These are phyloP conservation scores for Apodospora peruviana DNA, from an alignment of 495 filamentous ascomycete species.

Conservation along the genomic window DNA sequence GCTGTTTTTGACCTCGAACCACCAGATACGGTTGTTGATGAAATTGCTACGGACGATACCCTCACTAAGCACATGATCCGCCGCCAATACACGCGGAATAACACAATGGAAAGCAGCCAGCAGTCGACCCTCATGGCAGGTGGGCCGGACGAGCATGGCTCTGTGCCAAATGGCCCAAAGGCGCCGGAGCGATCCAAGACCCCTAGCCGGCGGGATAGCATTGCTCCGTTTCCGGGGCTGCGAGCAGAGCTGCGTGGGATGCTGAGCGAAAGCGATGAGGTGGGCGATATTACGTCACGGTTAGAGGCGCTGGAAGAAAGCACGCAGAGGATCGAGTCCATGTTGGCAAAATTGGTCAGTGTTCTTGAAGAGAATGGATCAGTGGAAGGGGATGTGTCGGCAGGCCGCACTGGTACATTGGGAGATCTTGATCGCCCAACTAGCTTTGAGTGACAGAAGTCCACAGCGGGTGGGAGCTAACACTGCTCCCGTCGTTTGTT, in stretches of 20 bases:
- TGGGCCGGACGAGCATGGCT: background rate
- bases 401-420: slow-evolving; percentile 8
- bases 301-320: slow-evolving; percentile 33
- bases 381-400: background rate
- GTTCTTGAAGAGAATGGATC: background rate
- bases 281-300: slow-evolving; percentile 25
- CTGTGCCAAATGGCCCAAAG: background rate
- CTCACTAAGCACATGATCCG: slow-evolving; percentile 44
- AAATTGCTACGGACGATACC: slow-evolving; percentile 51
- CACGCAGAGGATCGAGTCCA: slow-evolving; percentile 30
- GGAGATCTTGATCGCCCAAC: slow-evolving; percentile 4
- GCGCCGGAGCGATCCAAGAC: slow-evolving; percentile 12
- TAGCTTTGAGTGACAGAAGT: background rate
- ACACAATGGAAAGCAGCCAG: slow-evolving; percentile 9
- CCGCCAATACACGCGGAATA: slow-evolving; percentile 39
- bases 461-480: background rate
- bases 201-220: slow-evolving; percentile 38
- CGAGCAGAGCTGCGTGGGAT: slow-evolving; percentile 30
- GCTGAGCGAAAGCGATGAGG: slow-evolving; percentile 34
- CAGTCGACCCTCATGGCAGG: slow-evolving; percentile 3
- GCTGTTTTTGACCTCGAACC: slow-evolving; percentile 64
- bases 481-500: background rate
- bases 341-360: slow-evolving; percentile 26
- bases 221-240: slow-evolving; percentile 36
- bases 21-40: slow-evolving; percentile 50